phyloP scores from a whole-genome alignment of 306 rosid species.

The Crotalaria pallida region DNA sequence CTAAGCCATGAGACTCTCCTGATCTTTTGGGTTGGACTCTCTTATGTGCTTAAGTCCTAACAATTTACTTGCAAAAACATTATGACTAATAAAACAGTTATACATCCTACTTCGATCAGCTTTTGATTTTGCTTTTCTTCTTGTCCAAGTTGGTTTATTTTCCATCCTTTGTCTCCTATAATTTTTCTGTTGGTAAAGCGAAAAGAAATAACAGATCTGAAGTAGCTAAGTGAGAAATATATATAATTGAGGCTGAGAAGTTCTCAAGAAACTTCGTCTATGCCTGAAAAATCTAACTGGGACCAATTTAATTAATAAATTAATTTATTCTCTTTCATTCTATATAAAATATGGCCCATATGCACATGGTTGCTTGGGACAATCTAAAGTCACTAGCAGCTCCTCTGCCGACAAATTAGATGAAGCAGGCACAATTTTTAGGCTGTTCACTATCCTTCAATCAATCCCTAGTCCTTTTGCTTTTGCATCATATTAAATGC shows the following conservation, averaged over 20 bases:
- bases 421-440: not conserved
- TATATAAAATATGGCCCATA: constrained; percentile 15
- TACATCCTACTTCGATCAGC: not conserved
- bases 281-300: not conserved
- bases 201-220: not conserved
- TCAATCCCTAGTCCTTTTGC: not conserved
- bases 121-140: not conserved
- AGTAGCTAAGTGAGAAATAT: not conserved
- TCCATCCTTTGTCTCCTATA: not conserved
- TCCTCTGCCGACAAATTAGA: constrained; percentile 34
- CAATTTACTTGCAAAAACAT: not conserved
- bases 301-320: not conserved
- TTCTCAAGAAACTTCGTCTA: not conserved
- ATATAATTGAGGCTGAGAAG: not conserved
- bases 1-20: too few relatives aligned
- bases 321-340: not conserved
- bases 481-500: not conserved
- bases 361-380: constrained; percentile 27
- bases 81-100: not conserved
- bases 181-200: not conserved
- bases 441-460: not conserved
- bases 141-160: not conserved
- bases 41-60: too few relatives aligned
- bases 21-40: too few relatives aligned
- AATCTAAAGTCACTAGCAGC: constrained; percentile 1